Base-by-base conservation (phyloP, 108 stramenopile genomes). In the Cyclotella atomus region DNA sequence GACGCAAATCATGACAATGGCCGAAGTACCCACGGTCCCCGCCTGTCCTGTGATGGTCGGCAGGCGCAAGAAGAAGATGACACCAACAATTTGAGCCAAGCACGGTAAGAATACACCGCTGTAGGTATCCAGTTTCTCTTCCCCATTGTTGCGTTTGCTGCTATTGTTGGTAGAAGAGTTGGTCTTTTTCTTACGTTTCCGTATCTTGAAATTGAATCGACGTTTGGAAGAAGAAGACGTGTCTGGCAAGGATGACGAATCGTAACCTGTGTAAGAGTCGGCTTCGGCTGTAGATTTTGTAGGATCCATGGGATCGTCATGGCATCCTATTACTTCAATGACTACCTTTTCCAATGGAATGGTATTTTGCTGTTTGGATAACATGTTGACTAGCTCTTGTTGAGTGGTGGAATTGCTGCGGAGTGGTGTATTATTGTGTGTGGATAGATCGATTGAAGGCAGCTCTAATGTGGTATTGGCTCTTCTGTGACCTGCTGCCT, bases 51-150 rank as follows among this genome's bases (percentile, higher is more conserved):
- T 88, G 60, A 93, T 90, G 71, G 72, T 88, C 9, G 86, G 77
- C 49, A 93, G 74, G 1, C 92, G 85, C 34, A 93, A 78, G 82
- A 91, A 93, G 59, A 93, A 59, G 54, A 93, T 91, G 44, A 93
- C 90, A 23, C 92, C 90, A n/a, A 90, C 80, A 59, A 93, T 93
- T 59, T 91, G 89, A 63, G 88, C 85, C 10, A 91, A 65, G 70
- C 89, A 90, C 0, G 92, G 92, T 28, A 90, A 65, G 46, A 88
- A 88, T 2, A 92, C 91, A 2, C 91, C 91, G 44, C 64, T 53
- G 45, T 83, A 43, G 36, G 86, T 87, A 43, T 81, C 87, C 35
- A 90, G 69, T 62, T 92, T 69, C 28, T 69, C 68, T 56, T 69
- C 68, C 19, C 47, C 19, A 49, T 15, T 19, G n/a, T 49, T 49